phyloP scores from a whole-genome alignment of 371 early-diverging fungal species.

The Capillidium rhysosporum region DNA sequence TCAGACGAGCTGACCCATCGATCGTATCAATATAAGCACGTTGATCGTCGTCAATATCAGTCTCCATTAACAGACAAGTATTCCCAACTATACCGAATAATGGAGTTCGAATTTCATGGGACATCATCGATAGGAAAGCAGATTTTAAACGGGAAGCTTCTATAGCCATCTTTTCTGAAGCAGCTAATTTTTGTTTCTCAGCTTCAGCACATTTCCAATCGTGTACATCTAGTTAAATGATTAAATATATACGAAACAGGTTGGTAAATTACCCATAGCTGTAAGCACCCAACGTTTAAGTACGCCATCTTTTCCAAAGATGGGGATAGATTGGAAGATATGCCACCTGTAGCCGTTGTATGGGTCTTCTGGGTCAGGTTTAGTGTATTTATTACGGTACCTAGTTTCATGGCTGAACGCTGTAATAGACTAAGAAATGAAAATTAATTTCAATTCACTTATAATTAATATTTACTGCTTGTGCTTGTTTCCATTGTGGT shows the following conservation, averaged over 20 bases:
- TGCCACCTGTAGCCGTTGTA: not conserved
- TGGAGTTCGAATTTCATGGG: slow-evolving; percentile 4
- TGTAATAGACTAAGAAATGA: not conserved
- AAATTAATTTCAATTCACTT: not conserved
- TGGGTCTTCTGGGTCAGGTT: not conserved
- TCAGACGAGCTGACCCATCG: not conserved
- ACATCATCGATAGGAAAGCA: not conserved
- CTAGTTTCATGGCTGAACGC: not conserved
- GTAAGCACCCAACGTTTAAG: not conserved
- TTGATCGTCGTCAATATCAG: not conserved
- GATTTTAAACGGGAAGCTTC: not conserved
- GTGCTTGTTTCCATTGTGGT: not conserved
- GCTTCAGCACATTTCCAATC: not conserved
- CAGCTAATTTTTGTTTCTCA: not conserved
- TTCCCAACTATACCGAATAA: slow-evolving; percentile 3
- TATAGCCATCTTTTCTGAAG: not conserved
- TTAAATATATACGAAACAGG: not conserved
- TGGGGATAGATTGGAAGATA: not conserved
- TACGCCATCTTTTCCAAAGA: not conserved
- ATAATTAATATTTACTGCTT: too few relatives aligned
- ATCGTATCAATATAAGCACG: not conserved
- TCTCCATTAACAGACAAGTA: not conserved
- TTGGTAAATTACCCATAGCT: not conserved
- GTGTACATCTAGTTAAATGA: not conserved
- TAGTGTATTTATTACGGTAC: not conserved